Percentiles rank a stretch among this genome's conserved stretches.
phyloP scores from a whole-genome alignment of 1,139 yeast genomes.

The Kluyveromyces sp. region DNA sequence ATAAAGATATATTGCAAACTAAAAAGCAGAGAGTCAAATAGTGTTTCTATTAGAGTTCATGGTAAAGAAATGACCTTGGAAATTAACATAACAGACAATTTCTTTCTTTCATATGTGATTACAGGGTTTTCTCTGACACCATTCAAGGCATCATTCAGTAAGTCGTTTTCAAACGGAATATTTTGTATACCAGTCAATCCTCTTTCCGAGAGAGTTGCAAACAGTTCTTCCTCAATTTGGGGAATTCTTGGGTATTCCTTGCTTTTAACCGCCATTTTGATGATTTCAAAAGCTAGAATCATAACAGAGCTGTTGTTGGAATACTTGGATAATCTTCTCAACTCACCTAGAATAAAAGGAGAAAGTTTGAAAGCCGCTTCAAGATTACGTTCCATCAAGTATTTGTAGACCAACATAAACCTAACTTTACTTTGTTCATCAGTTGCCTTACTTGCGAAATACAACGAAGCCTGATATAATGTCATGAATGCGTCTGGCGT shows the following conservation, averaged over 20 bases:
- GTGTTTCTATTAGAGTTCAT: neutral
- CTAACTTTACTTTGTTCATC: conserved; percentile 47
- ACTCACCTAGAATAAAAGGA: conserved; percentile 36
- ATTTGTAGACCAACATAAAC: conserved; percentile 44
- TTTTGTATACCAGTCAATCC: conserved; percentile 29
- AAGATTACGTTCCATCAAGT: conserved; percentile 35
- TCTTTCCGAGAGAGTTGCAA: conserved; percentile 22
- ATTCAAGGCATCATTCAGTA: conserved; percentile 10
- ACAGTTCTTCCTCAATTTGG: conserved; percentile 15
- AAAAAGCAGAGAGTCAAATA: neutral
- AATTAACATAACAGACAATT: conserved; percentile 17
- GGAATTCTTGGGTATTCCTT: conserved; percentile 26
- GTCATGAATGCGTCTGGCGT: conserved; percentile 39
- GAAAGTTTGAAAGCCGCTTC: conserved; percentile 40
- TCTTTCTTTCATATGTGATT: conserved; percentile 19
- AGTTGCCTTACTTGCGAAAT: conserved; percentile 43
- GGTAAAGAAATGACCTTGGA: conserved; percentile 15
- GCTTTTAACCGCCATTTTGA: conserved; percentile 28
- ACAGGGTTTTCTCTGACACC: conserved; percentile 14
- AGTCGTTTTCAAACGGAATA: conserved; percentile 19
- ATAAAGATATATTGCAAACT: neutral
- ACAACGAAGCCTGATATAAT: conserved; percentile 45
- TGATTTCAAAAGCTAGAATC: conserved; percentile 29
- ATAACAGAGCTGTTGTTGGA: conserved; percentile 16
- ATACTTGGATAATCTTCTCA: conserved; percentile 33